Evolutionary conservation across 139 green algal species (phyloP), one percentile per base, ranked within the genome.

Genomic region (Edaphochlamys debaryana): DNA sequence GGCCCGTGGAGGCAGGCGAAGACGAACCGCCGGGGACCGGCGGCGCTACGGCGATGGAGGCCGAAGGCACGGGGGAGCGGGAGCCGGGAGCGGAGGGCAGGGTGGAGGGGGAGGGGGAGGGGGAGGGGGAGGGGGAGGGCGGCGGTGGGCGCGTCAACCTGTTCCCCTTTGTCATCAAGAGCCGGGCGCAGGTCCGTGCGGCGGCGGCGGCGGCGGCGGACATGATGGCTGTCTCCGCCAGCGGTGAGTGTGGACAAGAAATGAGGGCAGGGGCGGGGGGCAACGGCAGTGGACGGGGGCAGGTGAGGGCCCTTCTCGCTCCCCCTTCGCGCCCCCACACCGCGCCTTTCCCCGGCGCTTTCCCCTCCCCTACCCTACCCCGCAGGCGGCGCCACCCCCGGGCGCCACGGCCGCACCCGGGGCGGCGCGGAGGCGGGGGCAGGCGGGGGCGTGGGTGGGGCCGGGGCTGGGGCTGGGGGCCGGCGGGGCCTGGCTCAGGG

Each of bases 401-500:
- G 30, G 4, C 40, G 75, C n/a, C 68, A 60, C 7, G 60, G 74
- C 30, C 74, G 74, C 74, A 54, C 41, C 22, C 34, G 37, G 27
- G n/a, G 4, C n/a, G n/a, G n/a, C n/a, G n/a, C n/a, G n/a, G n/a
- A n/a, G n/a, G 54, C 54, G 23, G 54, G 17, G 8, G 54, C 22
- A 29, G 54, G 54, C 60, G 23, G 67, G 48, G 48, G 3, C 19
- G 36, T 50, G 54, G 34, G 20, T n/a, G 29, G 30, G 66, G 40
- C 45, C 25, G 37, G 37, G 32, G 22, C 34, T 9, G 70, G 48
- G 40, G 75, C 1, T 30, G 66, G 67, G 40, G 22, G 40, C 25
- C 11, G 79, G 79, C 75, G 76, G 23, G 80, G 69, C n/a, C 22
- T 79, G 48, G 86, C 70, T 0, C 79, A 77, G 78, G 86, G 89